Base-by-base conservation (phyloP, 352 stramenopile species). In the Phytophthora ramorum region DNA sequence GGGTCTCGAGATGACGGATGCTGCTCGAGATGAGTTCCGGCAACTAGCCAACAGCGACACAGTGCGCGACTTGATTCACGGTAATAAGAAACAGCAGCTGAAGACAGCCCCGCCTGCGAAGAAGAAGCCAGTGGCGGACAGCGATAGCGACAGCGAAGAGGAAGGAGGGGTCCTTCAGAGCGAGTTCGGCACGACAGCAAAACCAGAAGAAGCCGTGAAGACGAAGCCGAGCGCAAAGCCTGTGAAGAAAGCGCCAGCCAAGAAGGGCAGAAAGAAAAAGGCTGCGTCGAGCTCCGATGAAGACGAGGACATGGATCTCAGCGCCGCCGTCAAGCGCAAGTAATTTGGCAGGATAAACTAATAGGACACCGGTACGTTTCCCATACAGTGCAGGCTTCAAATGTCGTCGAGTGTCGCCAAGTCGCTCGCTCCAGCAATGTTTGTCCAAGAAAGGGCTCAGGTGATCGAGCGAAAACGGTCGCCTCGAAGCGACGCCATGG, bases 321-420 rank as follows among this genome's bases (percentile, higher is more conserved):
- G 74, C 51, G 78, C 83, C 6, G 87, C 87, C 40, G 81, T 95
- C 52, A 95, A 92, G 73, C 81, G 78, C 67, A 94, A 94, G 60
- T 72, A 52, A 69, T 46, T 37, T 52, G 45, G 50, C 41, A 62
- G 57, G 55, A 62, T 71, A 63, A 68, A 65, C 44, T 75, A 69
- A 72, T 75, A 68, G 61, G 44, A 65, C 41, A 58, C n/a, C 43
- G 53, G 52, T 58, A 58, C 50, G 61, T 63, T 66, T 73, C 58
- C 43, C 34, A 53, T 20, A 22, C 14, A n/a, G 26, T 44, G 30
- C 49, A 40, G 34, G 12, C 34, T 40, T 40, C 13, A 40, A 40
- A 40, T 40, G 34, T n/a, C 34, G 12, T n/a, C 34, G 34, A 40
- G 34, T 38, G 12, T 34, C 28, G 7, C 26, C 26, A 30, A 34